Evolutionary conservation across 2,329 filamentous ascomycete genomes (phyloP).

Genomic region (Xylaria sp.): DNA sequence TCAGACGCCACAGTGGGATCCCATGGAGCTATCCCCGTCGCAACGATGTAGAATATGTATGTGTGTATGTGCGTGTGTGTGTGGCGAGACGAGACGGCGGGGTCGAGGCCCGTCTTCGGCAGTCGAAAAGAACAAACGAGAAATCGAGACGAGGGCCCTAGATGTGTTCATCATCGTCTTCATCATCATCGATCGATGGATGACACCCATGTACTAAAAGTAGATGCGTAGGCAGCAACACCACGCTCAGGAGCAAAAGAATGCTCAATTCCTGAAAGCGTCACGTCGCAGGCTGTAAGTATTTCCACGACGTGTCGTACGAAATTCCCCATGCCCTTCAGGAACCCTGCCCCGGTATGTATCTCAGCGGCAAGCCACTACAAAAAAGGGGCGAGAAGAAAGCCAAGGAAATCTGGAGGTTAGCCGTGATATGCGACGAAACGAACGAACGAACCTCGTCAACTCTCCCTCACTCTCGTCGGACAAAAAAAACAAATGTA

Average conservation of each 20-base stretch:
- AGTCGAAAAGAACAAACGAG: slow-evolving; percentile 13
- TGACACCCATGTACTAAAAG: background rate
- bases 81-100: slow-evolving; percentile 3
- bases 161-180: background rate
- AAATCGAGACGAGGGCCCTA: background rate
- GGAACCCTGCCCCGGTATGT: background rate
- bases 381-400: background rate
- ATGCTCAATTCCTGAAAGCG: slow-evolving; percentile 17
- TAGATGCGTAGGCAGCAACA: background rate
- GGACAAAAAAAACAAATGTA: background rate
- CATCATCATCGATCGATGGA: slow-evolving; percentile 4
- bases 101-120: slow-evolving; percentile 18
- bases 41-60: too few species aligned
- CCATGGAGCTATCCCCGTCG: too few species aligned
- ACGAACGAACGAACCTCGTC: too few species aligned
- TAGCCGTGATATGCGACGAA: slow-evolving; percentile 13
- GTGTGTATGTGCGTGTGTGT: background rate
- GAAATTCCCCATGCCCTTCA: background rate
- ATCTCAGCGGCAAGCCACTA: background rate
- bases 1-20: background rate
- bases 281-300: slow-evolving; percentile 25
- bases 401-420: background rate
- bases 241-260: too few species aligned
- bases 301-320: slow-evolving; percentile 14
- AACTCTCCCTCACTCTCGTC: slow-evolving; percentile 1